Evolutionary conservation across 2,329 filamentous ascomycete species (phyloP), one percentile per base, ranked within the genome.

Genomic region (Zopfia rhizophila): DNA sequence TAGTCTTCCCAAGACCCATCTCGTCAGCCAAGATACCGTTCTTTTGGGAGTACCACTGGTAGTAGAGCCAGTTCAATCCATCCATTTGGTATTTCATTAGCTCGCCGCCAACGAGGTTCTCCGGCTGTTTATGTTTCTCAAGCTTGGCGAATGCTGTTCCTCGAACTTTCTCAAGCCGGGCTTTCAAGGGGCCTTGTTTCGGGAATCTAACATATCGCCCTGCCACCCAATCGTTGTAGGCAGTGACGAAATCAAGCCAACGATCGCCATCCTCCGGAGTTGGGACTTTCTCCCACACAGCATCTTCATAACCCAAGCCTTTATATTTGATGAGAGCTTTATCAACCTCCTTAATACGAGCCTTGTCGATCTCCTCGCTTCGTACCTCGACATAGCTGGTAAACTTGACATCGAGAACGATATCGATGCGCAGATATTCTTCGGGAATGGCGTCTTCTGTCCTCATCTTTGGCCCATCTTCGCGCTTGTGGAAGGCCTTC

Each of bases 1-100:
- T 90, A 0, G 94, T 99, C 76, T 99, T 99, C 22, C 94, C 94
- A 2, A 99, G 82, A 28, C 94, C 94, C 94, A 99, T 99, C 67
- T 99, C 94, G 65, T 99, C 94, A 0, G 94, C 94, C 5, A 97
- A 82, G 47, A 97, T 93, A 19, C 91, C 89, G 62, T 94, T 97
- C 64, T 89, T 86, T 57, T 86, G 81, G 38, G 83, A 79, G 61
- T 91, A 89, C 78, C 90, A 97, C 65, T 94, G 94, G 68, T 89
- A 92, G 48, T 96, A 87, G 2, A 99, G 82, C 92, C 94, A 99
- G 62, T 97, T 97, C 38, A 97, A 78, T 14, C 94, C 94, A 48
- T 97, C 90, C 31, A 95, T 75, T 68, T 99, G 94, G 63, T 99
- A 97, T 23, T 85, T 83, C 92, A 97, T 97, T 47, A 97, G 77